Conservation (phyloP, 345 rosid species). For the Mallotus nudiflorus region DNA sequence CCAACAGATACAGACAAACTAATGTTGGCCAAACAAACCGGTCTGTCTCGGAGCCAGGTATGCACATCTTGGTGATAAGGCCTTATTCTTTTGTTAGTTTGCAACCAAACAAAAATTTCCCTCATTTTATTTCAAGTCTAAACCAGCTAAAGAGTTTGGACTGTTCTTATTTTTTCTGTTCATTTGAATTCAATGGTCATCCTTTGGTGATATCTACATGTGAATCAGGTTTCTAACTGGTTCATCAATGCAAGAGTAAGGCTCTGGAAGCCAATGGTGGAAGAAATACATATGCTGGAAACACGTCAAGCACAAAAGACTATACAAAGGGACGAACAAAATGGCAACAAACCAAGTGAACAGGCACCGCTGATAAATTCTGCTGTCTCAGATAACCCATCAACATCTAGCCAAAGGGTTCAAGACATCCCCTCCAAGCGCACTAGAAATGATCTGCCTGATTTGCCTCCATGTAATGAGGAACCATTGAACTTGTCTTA, state of each 20-base stretch:
- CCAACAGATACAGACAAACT: conserved; percentile 32
- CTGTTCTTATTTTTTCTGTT: neutral
- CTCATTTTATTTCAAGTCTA: neutral
- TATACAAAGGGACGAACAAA: conserved; percentile 48
- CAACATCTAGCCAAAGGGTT: conserved; percentile 22
- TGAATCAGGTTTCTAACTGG: conserved; percentile 52
- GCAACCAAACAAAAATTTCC: neutral
- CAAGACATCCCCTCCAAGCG: conserved; percentile 42
- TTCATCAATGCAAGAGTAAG: conserved; percentile 37
- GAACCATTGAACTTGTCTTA: neutral
- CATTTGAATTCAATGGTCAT: neutral
- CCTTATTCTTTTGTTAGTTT: neutral
- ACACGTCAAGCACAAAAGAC: conserved; percentile 41
- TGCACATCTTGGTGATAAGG: neutral
- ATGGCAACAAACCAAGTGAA: conserved; percentile 34
- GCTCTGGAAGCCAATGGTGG: conserved; percentile 42
- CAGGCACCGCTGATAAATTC: conserved; percentile 1
- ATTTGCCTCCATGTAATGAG: conserved; percentile 7
- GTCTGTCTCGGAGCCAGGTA: conserved; percentile 38
- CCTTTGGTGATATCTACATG: conserved; percentile 28
- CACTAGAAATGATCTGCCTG: conserved; percentile 30
- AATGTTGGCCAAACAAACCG: conserved; percentile 30
- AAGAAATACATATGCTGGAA: conserved; percentile 36
- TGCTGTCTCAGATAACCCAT: conserved; percentile 17
- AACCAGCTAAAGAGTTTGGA: neutral